These are phyloP conservation scores for Pleurotus citrinopileatus DNA, from an alignment of 768 basidiomycete species.

Conservation along the genomic window DNA sequence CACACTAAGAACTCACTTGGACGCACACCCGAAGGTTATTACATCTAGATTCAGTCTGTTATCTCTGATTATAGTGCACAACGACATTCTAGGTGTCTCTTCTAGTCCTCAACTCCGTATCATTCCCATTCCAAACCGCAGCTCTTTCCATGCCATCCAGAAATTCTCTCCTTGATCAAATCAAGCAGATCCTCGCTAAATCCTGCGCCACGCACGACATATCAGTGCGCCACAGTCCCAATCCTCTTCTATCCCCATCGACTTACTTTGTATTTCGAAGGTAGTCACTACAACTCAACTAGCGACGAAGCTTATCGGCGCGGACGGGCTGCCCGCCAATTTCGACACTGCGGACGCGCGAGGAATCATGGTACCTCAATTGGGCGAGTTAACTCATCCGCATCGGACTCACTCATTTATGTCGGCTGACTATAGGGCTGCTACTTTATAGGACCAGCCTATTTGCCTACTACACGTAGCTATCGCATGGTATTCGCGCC, in stretches of 20 bases:
- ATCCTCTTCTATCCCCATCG: background rate
- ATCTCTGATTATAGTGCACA: background rate
- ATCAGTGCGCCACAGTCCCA: slow-evolving; percentile 35
- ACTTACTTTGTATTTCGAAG: too few species aligned
- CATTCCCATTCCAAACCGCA: slow-evolving; percentile 60
- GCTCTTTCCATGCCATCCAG: slow-evolving; percentile 35
- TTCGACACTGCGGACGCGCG: slow-evolving; percentile 57
- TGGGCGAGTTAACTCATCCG: slow-evolving; percentile 38
- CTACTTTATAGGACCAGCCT: slow-evolving; percentile 35
- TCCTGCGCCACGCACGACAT: slow-evolving; percentile 44
- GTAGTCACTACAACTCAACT: slow-evolving; percentile 66
- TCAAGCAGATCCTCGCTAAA: slow-evolving; percentile 52
- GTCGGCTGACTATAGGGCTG: background rate
- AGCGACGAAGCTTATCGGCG: slow-evolving; percentile 62
- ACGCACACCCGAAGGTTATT: slow-evolving; percentile 46
- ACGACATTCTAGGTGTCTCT: slow-evolving; percentile 43
- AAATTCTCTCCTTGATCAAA: slow-evolving; percentile 42
- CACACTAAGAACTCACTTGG: slow-evolving; percentile 45
- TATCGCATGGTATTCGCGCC: slow-evolving; percentile 35
- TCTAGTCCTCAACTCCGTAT: slow-evolving; percentile 65
- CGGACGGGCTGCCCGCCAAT: slow-evolving; percentile 61
- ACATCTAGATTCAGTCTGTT: slow-evolving; percentile 16
- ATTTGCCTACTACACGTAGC: slow-evolving; percentile 35
- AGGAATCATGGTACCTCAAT: slow-evolving; percentile 64
- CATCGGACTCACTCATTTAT: background rate